These are phyloP conservation scores for Dryas octopetala DNA, from an alignment of 306 rosid species.

Conservation along the genomic window DNA sequence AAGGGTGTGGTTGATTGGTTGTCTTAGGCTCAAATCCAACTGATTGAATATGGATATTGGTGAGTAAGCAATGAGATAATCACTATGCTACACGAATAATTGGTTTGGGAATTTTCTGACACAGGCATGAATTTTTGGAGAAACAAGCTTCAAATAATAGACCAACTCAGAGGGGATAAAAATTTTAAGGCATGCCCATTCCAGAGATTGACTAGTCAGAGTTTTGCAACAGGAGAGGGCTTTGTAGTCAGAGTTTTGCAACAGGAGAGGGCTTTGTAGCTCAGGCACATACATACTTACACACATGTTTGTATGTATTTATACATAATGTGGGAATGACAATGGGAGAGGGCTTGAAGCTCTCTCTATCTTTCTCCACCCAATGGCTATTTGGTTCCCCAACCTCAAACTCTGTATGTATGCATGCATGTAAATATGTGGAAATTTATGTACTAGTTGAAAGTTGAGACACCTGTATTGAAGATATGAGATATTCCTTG, in stretches of 20 bases:
- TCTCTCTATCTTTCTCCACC: background rate
- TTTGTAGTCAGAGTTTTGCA: background rate
- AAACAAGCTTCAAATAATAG: background rate
- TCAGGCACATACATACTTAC: background rate
- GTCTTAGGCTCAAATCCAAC: background rate
- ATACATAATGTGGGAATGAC: background rate
- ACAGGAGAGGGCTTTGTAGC: background rate
- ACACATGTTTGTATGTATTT: background rate
- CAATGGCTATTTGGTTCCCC: background rate
- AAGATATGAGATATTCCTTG: background rate
- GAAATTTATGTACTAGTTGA: background rate
- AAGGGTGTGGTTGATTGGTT: background rate
- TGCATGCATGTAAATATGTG: background rate
- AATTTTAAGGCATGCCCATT: background rate
- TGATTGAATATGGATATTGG: background rate
- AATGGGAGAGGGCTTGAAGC: background rate
- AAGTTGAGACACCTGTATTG: constrained; percentile 1
- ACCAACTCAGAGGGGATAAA: background rate
- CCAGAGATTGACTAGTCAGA: background rate
- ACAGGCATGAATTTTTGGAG: background rate
- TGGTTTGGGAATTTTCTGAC: background rate
- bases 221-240: background rate
- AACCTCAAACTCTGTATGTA: background rate
- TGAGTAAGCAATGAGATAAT: background rate
- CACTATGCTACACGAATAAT: background rate